phyloP scores from a whole-genome alignment of 129 eudicot species.

The Flaveria linearis region DNA sequence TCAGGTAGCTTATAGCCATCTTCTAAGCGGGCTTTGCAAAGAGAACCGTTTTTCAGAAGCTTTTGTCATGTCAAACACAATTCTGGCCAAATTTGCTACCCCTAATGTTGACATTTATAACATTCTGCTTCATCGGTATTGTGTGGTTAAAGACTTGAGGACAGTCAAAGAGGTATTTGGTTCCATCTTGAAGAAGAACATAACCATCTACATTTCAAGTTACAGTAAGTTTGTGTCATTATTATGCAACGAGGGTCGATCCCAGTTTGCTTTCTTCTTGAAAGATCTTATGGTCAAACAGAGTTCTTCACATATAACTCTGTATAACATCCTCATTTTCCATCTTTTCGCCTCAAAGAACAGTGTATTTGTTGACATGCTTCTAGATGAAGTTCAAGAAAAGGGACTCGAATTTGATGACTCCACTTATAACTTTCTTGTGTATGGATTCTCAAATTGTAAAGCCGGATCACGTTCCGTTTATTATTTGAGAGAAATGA shows the following conservation, averaged over 20 bases:
- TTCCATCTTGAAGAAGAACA: conserved; percentile 53
- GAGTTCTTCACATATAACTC: conserved; percentile 31
- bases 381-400: conserved; percentile 51
- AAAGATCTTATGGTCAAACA: conserved; percentile 56
- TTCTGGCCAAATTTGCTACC: conserved; percentile 37
- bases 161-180: conserved; percentile 56
- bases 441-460: conserved; percentile 52
- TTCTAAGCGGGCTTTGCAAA: conserved; percentile 55
- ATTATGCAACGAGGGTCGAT: conserved; percentile 47
- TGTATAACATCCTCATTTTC: conserved; percentile 74
- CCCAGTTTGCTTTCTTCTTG: conserved; percentile 42
- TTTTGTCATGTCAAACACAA: conserved; percentile 36
- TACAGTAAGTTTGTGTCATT: conserved; percentile 57
- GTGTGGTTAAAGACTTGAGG: conserved; percentile 41
- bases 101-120: conserved; percentile 50
- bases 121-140: conserved; percentile 55
- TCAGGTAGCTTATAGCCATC: conserved; percentile 43
- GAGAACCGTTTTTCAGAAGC: conserved; percentile 65
- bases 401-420: conserved; percentile 44
- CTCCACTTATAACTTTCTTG: conserved; percentile 59
- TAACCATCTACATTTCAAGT: conserved; percentile 51
- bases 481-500: conserved; percentile 59
- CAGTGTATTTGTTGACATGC: conserved; percentile 29
- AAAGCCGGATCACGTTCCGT: conserved; percentile 42
- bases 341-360: conserved; percentile 52